Evolutionary conservation across 2,329 filamentous ascomycete genomes (phyloP), one percentile per base, ranked within the genome.

Genomic region (Cladosporium austrohemisphaericum): DNA sequence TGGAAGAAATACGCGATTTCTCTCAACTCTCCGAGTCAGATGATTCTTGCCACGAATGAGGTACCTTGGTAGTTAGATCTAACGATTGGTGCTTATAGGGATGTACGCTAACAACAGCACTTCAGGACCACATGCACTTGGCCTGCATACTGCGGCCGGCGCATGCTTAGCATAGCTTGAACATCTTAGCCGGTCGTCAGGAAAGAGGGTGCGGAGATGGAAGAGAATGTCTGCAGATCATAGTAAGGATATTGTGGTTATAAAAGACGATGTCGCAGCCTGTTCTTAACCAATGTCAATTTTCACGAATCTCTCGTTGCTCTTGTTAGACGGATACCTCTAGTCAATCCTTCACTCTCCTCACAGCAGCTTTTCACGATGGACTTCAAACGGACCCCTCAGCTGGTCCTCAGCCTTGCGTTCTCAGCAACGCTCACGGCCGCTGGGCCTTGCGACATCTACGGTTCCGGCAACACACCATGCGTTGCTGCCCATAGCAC

Each of bases 401-500:
- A 25, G 9, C 14, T 70, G 11, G 60, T 65, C 44, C 43, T 73
- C 16, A 60, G 65, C 18, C 60, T 75, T n/a, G 53, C 64, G 45
- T 67, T 63, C 51, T 60, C 65, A 2, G 55, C 61, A 48, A 66
- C 70, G 9, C 59, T 78, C 26, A 75, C 71, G 32, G 60, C 68
- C 16, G 72, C 37, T 8, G 37, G 22, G 9, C 80, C 81, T 6
- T 84, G 41, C 28, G 41, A 44, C 31, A 20, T 44, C 0, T 85
- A 84, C 66, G 80, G 78, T 0, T 73, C 73, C 43, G 80, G 78
- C 0, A 73, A 73, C 44, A 83, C 78, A 1, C 78, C 80, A 14
- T 85, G 81, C 57, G 68, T 84, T 10, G 81, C 81, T 0, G 81
- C 81, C 0, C 81, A 84, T 60, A 78, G 78, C 63, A 84, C 80